phyloP scores from a whole-genome alignment of 83 land plant genomes.

The Isoetes engelmannii region DNA sequence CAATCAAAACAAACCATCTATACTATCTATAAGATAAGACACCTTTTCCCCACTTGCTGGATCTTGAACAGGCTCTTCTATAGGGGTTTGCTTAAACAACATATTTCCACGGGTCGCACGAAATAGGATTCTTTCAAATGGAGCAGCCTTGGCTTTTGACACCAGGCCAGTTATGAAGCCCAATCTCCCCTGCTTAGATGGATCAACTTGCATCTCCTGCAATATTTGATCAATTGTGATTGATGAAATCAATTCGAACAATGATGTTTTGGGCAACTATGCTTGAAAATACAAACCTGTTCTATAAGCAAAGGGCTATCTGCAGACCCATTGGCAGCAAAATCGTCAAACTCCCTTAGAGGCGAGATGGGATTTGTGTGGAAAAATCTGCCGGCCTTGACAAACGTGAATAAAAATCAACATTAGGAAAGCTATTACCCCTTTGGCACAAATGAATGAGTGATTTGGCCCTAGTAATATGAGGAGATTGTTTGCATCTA shows the following conservation, averaged over 20 bases:
- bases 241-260: not conserved
- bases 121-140: slow-evolving; percentile 7
- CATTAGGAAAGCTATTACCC: too few relatives aligned
- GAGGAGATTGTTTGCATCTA: too few relatives aligned
- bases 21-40: not conserved
- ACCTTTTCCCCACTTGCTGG: slow-evolving; percentile 13
- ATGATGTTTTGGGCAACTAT: not conserved
- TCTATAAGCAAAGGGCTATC: slow-evolving; percentile 6
- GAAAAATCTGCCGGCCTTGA: slow-evolving; percentile 3
- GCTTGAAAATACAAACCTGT: slow-evolving; percentile 1
- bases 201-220: slow-evolving; percentile 13
- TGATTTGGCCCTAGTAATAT: too few relatives aligned
- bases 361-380: not conserved
- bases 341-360: not conserved
- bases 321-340: not conserved
- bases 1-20: not conserved
- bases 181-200: slow-evolving; percentile 2
- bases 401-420: not conserved
- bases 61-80: slow-evolving; percentile 3
- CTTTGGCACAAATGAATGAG: too few relatives aligned
- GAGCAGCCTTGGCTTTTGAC: slow-evolving; percentile 3
- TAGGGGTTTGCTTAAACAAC: not conserved
- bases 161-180: slow-evolving; percentile 7
- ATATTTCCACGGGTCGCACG: slow-evolving; percentile 12
- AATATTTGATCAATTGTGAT: not conserved